phyloP scores from a whole-genome alignment of 768 basidiomycete genomes.

The Auriscalpium orientale region DNA sequence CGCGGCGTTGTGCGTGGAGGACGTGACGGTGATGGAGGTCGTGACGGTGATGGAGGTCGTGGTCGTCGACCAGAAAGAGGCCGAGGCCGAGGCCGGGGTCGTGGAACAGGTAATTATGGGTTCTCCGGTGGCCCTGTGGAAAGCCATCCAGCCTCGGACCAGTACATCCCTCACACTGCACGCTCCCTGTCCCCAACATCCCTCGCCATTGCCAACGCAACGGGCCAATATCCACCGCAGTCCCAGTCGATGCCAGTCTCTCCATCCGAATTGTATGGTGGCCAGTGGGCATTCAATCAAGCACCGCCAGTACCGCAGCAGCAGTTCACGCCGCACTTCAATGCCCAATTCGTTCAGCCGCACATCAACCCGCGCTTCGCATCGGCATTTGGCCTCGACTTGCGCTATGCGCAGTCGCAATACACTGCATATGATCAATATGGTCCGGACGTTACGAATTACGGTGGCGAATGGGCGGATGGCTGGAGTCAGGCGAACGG shows the following conservation, averaged over 20 bases:
- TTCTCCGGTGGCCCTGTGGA: constrained; percentile 1
- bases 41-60: constrained; percentile 9
- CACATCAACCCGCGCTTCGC: constrained; percentile 83
- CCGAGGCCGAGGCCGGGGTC: constrained; percentile 23
- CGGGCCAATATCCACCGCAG: constrained; percentile 28
- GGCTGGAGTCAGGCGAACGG: constrained; percentile 1
- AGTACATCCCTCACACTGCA: constrained; percentile 23
- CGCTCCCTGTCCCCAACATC: constrained; percentile 37
- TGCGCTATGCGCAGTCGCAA: constrained; percentile 22
- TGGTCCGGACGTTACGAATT: not conserved
- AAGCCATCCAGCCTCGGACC: constrained; percentile 15
- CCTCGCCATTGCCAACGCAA: constrained; percentile 38
- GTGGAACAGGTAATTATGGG: constrained; percentile 2
- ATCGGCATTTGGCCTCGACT: constrained; percentile 47
- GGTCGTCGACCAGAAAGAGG: constrained; percentile 16
- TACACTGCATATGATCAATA: constrained; percentile 12
- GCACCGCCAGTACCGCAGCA: constrained; percentile 7
- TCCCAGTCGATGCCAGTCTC: constrained; percentile 16
- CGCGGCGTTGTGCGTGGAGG: constrained; percentile 21
- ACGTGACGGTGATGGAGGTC: constrained; percentile 22
- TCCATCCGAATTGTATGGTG: not conserved
- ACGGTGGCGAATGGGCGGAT: not conserved
- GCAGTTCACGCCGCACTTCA: constrained; percentile 5
- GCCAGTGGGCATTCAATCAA: constrained; percentile 5
- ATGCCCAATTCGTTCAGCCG: constrained; percentile 49